Conservation (phyloP, 257 asterid genomes). For the Plantago major region DNA sequence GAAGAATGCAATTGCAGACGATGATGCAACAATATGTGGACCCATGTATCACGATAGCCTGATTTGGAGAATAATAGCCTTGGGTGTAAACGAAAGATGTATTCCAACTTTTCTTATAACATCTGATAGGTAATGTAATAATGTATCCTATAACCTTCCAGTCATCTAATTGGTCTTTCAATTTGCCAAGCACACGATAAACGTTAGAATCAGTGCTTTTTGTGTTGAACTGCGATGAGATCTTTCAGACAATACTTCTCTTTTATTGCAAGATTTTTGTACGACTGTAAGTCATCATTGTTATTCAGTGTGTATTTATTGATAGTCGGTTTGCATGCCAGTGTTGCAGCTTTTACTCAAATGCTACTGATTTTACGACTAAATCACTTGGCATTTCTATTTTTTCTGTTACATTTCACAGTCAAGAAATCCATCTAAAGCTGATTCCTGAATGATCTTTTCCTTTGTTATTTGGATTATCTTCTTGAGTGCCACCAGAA, state of each 20-base stretch:
- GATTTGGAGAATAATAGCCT: constrained; percentile 81
- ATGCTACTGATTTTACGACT: too few relatives aligned
- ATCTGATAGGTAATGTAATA: constrained; percentile 95
- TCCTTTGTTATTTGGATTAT: neutral
- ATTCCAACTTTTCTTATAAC: constrained; percentile 79
- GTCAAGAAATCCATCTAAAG: neutral
- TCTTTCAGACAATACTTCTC: constrained; percentile 1
- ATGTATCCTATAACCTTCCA: constrained; percentile 14
- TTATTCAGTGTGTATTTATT: neutral
- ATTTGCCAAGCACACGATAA: constrained; percentile 6
- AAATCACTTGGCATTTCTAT: too few relatives aligned
- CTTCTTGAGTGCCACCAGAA: neutral
- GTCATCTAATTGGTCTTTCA: constrained; percentile 2
- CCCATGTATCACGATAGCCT: constrained; percentile 92
- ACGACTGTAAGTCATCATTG: neutral
- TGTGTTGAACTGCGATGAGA: neutral
- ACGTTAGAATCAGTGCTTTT: too few relatives aligned
- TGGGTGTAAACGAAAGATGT: constrained; percentile 88
- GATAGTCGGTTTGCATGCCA: neutral
- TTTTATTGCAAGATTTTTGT: neutral
- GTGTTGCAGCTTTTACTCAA: too few relatives aligned
- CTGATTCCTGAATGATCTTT: neutral
- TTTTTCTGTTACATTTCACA: neutral
- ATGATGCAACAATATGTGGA: constrained; percentile 65
- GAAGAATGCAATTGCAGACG: constrained; percentile 59